Base-by-base conservation (phyloP, 2,329 filamentous ascomycete genomes). In the Alternaria hordeiaustralica region DNA sequence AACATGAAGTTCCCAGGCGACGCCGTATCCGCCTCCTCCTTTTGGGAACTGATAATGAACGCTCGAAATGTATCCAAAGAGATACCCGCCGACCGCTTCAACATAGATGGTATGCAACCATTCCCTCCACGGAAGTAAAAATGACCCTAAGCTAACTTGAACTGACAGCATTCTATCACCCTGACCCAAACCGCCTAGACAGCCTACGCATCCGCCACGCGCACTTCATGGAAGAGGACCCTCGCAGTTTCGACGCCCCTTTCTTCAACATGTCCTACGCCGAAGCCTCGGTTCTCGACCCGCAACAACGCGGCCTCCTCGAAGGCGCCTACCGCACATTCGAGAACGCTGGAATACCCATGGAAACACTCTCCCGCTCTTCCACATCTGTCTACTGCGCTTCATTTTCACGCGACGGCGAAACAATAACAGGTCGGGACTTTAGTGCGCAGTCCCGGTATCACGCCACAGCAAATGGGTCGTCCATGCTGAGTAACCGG, bases 401-500 rank as follows among this genome's bases (percentile, higher is more conserved):
- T 0, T 47, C 53, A 8, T 67, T 65, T 25, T 54, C 43, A 0
- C 55, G 41, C 4, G 64, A 69, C 15, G 61, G 57, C 15, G 23
- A 45, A 4, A 57, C 58, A 5, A 51, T 65, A 25, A 43, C 30
- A 2, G 45, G 51, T 8, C 64, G 61, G 5, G 64, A 67, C 26
- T 28, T 49, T 10, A 46, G 53, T 1, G 43, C 43, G 1, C 61
- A 67, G 3, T 58, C 59, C 2, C 59, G 44, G 1, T 67, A 65
- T 47, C 50, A 54, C 21, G 55, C 62, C 2, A 66, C 69, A 0
- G 73, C 71, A 0, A 60, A 53, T 2, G 55, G 63, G n/a, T 51
- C 67, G 26, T 69, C 72, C 2, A 75, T 77, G 61, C 69, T 75
- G 20, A 65, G 71, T 4, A 72, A 72, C 45, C 55, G 68, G n/a